Percentiles rank a stretch among this genome's conserved stretches.
phyloP scores from a whole-genome alignment of 192 early-diverging fungal species.

The Umbelopsis vinacea region DNA sequence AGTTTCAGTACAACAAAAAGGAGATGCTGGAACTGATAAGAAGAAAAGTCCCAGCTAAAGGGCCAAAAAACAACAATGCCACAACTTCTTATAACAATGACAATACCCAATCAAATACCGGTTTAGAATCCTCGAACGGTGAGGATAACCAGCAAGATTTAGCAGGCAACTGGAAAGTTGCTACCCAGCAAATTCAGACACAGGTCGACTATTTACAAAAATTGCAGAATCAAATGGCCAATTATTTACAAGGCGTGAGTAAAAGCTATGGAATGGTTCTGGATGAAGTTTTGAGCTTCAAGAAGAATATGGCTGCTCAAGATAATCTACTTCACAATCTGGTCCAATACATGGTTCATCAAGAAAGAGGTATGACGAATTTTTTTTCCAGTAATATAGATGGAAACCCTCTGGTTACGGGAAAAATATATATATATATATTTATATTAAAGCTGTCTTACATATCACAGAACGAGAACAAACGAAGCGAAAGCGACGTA shows the following conservation, averaged over 20 bases:
- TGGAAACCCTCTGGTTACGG: too few relatives aligned
- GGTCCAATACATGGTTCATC: constrained; percentile 41
- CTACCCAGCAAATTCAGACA: constrained; percentile 41
- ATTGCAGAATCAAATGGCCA: constrained; percentile 46
- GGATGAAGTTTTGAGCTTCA: constrained; percentile 47
- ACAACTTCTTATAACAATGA: background rate
- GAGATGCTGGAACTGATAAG: constrained; percentile 51
- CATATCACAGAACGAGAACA: constrained; percentile 10
- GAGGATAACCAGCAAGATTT: constrained; percentile 15
- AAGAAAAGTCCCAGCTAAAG: constrained; percentile 16
- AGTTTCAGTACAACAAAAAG: constrained; percentile 63
- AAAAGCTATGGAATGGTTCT: constrained; percentile 35
- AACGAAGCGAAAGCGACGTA: constrained; percentile 6
- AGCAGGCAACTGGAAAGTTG: constrained; percentile 7
- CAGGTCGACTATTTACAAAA: constrained; percentile 47
- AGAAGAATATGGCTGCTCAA: constrained; percentile 50
- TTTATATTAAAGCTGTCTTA: background rate
- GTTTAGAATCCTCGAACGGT: background rate
- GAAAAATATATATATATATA: too few relatives aligned
- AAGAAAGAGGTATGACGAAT: constrained; percentile 9
- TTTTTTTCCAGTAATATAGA: too few relatives aligned
- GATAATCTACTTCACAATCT: constrained; percentile 53
- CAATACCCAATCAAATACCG: background rate
- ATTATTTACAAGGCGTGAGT: constrained; percentile 33
- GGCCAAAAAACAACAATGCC: background rate